These are phyloP conservation scores for Trichosanthes truncata DNA, from an alignment of 306 rosid species.

Conservation along the genomic window DNA sequence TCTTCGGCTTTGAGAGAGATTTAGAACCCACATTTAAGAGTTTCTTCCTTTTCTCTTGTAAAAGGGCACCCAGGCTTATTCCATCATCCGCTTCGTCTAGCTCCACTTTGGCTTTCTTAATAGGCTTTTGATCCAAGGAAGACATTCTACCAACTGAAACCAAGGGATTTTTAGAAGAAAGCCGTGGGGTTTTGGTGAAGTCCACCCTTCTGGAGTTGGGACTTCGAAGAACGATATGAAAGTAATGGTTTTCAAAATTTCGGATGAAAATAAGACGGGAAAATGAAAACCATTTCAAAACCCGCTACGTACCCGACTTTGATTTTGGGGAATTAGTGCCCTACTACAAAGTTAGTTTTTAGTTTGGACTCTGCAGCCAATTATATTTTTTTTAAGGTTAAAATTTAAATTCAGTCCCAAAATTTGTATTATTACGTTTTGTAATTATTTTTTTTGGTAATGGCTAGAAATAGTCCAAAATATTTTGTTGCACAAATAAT, in stretches of 20 bases:
- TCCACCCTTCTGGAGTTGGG: not conserved
- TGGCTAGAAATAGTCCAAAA: too few species aligned
- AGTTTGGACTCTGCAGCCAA: not conserved
- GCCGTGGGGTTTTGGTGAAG: not conserved
- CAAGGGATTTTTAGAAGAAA: not conserved
- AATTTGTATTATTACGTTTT: too few species aligned
- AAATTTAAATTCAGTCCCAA: not conserved
- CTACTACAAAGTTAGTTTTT: not conserved
- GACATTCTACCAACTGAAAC: conserved; percentile 27
- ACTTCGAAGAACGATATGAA: not conserved
- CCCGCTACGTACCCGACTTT: not conserved
- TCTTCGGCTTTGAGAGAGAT: conserved; percentile 31
- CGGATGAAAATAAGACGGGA: not conserved
- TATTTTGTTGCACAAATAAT: too few species aligned
- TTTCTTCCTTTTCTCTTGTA: conserved; percentile 24
- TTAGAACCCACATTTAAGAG: conserved; percentile 19
- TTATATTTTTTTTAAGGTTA: not conserved
- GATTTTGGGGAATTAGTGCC: not conserved
- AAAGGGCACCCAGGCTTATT: conserved; percentile 19
- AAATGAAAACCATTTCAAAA: not conserved
- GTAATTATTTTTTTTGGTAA: too few species aligned
- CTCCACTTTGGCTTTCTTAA: conserved; percentile 19
- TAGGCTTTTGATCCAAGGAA: conserved; percentile 37
- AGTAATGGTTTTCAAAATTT: not conserved
- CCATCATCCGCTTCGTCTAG: conserved; percentile 17